Conservation (phyloP, 2,329 filamentous ascomycete species). For the Arthrobotrys sphaeroides region DNA sequence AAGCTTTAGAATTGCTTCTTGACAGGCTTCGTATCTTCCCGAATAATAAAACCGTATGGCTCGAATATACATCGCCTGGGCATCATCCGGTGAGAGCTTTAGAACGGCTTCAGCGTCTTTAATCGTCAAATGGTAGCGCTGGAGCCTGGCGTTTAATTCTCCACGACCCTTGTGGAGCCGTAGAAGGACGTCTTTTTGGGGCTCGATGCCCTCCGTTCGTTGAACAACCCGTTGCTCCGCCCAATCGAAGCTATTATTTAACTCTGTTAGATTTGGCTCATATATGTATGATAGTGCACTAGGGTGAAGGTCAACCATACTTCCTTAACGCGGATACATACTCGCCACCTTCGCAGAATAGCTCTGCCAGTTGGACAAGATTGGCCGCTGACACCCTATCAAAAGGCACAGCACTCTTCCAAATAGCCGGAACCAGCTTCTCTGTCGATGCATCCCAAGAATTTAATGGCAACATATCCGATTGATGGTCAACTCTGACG, state of each 20-base stretch:
- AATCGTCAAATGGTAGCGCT: background rate
- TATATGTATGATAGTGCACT: background rate
- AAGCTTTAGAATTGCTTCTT: slow-evolving; percentile 7
- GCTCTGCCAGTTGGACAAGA: slow-evolving; percentile 16
- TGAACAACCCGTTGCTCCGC: slow-evolving; percentile 11
- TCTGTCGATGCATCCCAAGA: slow-evolving; percentile 12
- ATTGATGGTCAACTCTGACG: slow-evolving; percentile 40
- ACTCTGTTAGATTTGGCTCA: background rate
- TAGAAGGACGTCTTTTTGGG: background rate
- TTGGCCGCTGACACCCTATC: background rate
- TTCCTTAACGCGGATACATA: background rate
- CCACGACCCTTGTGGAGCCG: slow-evolving; percentile 14
- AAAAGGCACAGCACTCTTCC: background rate
- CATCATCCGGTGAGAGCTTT: background rate
- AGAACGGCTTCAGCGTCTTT: slow-evolving; percentile 20
- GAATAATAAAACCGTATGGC: slow-evolving; percentile 24
- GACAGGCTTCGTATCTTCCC: slow-evolving; percentile 18
- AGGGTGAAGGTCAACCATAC: background rate
- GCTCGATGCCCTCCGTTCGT: background rate
- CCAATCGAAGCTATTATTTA: slow-evolving; percentile 23
- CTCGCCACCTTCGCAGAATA: slow-evolving; percentile 2
- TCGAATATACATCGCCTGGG: slow-evolving; percentile 11
- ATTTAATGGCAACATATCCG: slow-evolving; percentile 16
- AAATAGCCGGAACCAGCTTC: slow-evolving; percentile 23
- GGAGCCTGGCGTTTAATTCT: slow-evolving; percentile 9